phyloP scores from a whole-genome alignment of 1,139 yeast genomes.

The Blastobotrys petasosporus region DNA sequence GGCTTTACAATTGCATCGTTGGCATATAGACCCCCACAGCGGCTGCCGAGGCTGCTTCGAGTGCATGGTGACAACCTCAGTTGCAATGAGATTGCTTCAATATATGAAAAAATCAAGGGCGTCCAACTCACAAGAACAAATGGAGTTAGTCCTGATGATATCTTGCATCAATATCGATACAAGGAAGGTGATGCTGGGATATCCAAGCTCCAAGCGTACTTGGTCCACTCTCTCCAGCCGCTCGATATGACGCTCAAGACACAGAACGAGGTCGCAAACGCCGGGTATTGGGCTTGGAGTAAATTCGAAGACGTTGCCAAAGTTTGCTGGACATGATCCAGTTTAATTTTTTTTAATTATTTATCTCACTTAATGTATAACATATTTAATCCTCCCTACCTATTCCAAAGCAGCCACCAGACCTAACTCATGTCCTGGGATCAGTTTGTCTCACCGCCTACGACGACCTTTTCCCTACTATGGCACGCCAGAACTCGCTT shows the following conservation, averaged over 20 bases:
- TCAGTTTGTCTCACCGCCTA: no score
- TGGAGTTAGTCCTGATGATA: neutral
- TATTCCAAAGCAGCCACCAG: no score
- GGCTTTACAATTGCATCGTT: constrained; percentile 44
- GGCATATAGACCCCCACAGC: constrained; percentile 25
- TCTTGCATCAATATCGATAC: neutral
- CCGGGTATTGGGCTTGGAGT: constrained; percentile 5
- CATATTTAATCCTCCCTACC: no score
- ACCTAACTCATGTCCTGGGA: no score
- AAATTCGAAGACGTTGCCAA: constrained; percentile 6
- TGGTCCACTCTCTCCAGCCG: constrained; percentile 3
- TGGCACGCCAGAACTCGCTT: no score
- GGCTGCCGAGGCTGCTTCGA: constrained; percentile 34
- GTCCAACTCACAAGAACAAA: neutral
- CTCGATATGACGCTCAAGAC: constrained; percentile 4
- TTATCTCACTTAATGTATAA: no score
- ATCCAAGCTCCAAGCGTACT: neutral
- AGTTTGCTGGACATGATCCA: no score
- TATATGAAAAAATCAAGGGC: constrained; percentile 40
- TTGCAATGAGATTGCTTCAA: constrained; percentile 37
- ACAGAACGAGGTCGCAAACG: constrained; percentile 8
- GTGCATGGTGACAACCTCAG: constrained; percentile 26
- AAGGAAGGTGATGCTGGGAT: neutral
- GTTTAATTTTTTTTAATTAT: no score
- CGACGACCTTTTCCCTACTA: no score